These are phyloP conservation scores for Neurospora tetraspora DNA, from an alignment of 495 filamentous ascomycete species.

Conservation along the genomic window DNA sequence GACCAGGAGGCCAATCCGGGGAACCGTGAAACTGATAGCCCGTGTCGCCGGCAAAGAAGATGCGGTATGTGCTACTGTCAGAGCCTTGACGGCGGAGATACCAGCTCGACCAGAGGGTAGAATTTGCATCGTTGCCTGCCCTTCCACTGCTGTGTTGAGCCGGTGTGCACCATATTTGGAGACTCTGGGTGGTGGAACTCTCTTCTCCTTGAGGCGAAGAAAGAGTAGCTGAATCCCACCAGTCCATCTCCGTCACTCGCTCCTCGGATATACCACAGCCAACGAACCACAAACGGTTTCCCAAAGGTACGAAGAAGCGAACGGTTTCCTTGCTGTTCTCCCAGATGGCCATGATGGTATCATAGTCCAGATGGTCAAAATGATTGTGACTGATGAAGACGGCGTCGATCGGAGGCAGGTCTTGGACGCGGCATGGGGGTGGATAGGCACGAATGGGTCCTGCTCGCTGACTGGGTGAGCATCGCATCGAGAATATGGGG, in stretches of 20 bases:
- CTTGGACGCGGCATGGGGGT: conserved; percentile 36
- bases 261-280: conserved; percentile 29
- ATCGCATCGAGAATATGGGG: conserved; percentile 44
- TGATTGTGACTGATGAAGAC: conserved; percentile 45
- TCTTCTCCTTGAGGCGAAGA: conserved; percentile 14
- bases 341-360: conserved; percentile 30
- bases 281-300: conserved; percentile 27
- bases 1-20: conserved; percentile 17
- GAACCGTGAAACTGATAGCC: conserved; percentile 23
- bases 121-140: conserved; percentile 14
- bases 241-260: conserved; percentile 40
- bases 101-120: conserved; percentile 46
- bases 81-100: conserved; percentile 20
- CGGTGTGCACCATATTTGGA: conserved; percentile 31
- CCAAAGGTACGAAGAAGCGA: conserved; percentile 35
- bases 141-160: conserved; percentile 39
- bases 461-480: conserved; percentile 32
- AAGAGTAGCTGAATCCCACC: conserved; percentile 38
- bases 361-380: conserved; percentile 42
- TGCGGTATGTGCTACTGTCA: background rate
- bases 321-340: conserved; percentile 17
- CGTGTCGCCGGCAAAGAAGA: conserved; percentile 24
- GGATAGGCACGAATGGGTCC: conserved; percentile 43
- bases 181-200: background rate
- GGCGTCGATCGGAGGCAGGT: conserved; percentile 39